These are phyloP conservation scores for Pseudevernia furfuracea DNA, from an alignment of 495 filamentous ascomycete genomes.

Conservation along the genomic window DNA sequence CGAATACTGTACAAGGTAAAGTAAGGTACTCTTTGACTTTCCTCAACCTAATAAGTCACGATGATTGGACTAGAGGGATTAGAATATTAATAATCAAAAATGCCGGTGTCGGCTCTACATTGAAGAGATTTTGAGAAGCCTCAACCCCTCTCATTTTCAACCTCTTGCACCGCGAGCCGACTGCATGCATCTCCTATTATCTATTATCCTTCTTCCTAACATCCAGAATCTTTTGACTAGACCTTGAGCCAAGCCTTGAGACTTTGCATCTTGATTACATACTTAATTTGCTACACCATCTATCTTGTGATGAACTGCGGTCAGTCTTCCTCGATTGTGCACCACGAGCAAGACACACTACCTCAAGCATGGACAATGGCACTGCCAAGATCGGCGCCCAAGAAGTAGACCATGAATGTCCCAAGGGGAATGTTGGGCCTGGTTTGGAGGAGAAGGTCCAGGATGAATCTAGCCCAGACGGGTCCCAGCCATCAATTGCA, in stretches of 20 bases:
- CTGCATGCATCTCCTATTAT: neutral
- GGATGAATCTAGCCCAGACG: neutral
- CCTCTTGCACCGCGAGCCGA: neutral
- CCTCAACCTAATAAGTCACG: no score
- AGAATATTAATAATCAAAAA: no score
- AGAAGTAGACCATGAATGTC: slow-evolving; percentile 13
- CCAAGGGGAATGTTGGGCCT: neutral
- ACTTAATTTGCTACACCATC: neutral
- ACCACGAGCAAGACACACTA: neutral
- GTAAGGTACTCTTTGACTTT: no score
- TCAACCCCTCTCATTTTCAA: neutral
- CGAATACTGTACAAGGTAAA: no score
- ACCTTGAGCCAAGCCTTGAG: neutral
- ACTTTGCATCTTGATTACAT: neutral
- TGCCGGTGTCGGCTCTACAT: neutral
- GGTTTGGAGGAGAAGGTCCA: slow-evolving; percentile 15
- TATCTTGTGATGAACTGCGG: neutral
- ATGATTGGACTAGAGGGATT: no score
- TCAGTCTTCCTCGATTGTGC: neutral
- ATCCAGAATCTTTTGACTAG: neutral
- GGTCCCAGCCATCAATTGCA: neutral
- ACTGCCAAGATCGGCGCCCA: slow-evolving; percentile 15
- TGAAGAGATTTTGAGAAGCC: neutral
- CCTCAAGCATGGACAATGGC: slow-evolving; percentile 10
- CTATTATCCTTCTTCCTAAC: neutral